These are phyloP conservation scores for Trichophyton mentagrophytes DNA, from an alignment of 2,329 filamentous ascomycete species.

Conservation along the genomic window DNA sequence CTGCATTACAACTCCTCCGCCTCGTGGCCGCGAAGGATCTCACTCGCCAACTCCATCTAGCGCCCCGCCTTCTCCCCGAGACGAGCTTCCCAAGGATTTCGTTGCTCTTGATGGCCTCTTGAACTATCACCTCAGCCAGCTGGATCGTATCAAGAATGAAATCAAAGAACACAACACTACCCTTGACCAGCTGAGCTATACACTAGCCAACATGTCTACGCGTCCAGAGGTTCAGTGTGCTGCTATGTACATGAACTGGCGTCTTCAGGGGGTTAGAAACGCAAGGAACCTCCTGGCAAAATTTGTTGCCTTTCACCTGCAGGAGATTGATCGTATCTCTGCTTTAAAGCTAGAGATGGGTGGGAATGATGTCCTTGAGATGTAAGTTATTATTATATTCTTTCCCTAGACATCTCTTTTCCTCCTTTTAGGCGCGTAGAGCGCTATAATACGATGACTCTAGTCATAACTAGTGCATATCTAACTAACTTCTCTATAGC, in stretches of 20 bases:
- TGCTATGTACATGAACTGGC: slow-evolving; percentile 7
- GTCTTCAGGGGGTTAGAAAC: slow-evolving; percentile 12
- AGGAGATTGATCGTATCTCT: slow-evolving; percentile 18
- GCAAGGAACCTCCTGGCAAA: slow-evolving; percentile 11
- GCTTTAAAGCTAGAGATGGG: slow-evolving; percentile 4
- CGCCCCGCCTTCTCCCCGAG: slow-evolving; percentile 3
- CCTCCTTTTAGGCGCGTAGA: neutral
- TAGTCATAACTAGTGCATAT: neutral
- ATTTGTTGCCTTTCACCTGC: slow-evolving; percentile 16
- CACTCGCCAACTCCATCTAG: neutral
- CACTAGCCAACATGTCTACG: slow-evolving; percentile 3
- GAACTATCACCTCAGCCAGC: slow-evolving; percentile 20
- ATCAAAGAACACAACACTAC: slow-evolving; percentile 12
- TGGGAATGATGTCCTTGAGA: neutral
- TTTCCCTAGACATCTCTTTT: neutral
- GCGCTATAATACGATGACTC: no score
- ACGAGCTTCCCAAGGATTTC: slow-evolving; percentile 13
- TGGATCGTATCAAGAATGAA: slow-evolving; percentile 19
- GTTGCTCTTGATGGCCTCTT: slow-evolving; percentile 16
- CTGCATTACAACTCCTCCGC: neutral
- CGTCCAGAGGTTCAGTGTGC: slow-evolving; percentile 5
- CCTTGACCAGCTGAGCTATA: slow-evolving; percentile 12
- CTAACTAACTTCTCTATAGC: neutral
- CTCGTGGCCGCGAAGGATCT: slow-evolving; percentile 1
- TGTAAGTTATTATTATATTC: slow-evolving; percentile 8